Base-by-base conservation (phyloP, 257 asterid species). In the Lavandula angustifolia region DNA sequence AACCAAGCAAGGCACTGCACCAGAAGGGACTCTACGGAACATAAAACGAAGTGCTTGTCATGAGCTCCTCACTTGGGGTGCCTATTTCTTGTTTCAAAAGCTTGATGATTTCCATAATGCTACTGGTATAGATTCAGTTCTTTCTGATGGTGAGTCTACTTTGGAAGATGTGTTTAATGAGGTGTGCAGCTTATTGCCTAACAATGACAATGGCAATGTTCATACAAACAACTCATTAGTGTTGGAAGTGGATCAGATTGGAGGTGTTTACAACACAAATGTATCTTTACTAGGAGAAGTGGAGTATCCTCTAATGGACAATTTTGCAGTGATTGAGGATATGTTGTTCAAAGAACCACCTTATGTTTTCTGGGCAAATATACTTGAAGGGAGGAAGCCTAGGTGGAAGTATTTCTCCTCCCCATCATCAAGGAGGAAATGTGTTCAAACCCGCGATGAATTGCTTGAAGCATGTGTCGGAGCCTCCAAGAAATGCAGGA, bases 1-100 rank as follows among this genome's bases (percentile, higher is more conserved):
- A 47, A 65, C 91, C 48, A 85, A 79, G 84, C 76, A 80, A 68
- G 87, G 87, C 34, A n/a, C n/a, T 58, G 10, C 66, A 34, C 69
- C 67, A 40, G 87, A 76, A 40, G 76, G 79, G 51, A 76, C 44
- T 38, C n/a, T 66, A 37, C 29, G 41, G 34, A 74, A 41, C 13
- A 50, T 79, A 37, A 78, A 60, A 54, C 79, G 66, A 34, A 70
- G 73, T 27, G 70, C 73, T 14, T 81, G 85, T 65, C 85, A 78
- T 35, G 75, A 53, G 58, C 69, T 85, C 40, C 79, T 85, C 17
- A 55, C 64, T 60, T 85, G 88, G 95, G 88, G 87, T 31, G 84
- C 87, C 64, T 70, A 70, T 43, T 62, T 41, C 66, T 81, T 78
- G 33, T 83, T 87, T 69, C 33, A 70, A 1, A 75, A 68, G 82